Conservation (phyloP, 176 grass and related monocot species). For the Rhynchospora breviuscula region DNA sequence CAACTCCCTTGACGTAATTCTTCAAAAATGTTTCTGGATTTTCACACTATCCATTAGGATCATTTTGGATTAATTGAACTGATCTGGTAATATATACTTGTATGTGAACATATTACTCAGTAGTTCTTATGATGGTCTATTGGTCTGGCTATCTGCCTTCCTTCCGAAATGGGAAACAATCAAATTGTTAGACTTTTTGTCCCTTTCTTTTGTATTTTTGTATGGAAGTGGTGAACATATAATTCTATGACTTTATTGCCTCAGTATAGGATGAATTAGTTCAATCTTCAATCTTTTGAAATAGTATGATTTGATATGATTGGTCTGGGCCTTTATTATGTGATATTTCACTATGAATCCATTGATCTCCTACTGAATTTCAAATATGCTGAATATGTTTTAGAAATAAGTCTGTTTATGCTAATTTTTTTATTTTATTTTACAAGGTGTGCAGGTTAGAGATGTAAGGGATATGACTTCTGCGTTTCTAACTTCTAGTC, state of each 20-base stretch:
- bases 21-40: not conserved
- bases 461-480: not conserved
- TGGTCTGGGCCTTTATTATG: not conserved
- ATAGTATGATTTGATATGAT: not conserved
- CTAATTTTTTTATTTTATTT: constrained; percentile 4
- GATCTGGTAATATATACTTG: not conserved
- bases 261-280: not conserved
- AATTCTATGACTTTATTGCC: not conserved
- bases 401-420: not conserved
- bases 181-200: not conserved
- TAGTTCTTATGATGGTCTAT: not conserved
- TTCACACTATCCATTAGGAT: not conserved
- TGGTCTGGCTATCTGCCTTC: not conserved
- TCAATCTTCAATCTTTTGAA: not conserved
- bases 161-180: not conserved
- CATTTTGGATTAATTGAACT: constrained; percentile 3
- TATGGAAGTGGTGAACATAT: not conserved
- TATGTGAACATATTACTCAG: not conserved
- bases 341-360: not conserved
- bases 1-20: not conserved
- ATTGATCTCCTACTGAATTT: not conserved
- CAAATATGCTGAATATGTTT: not conserved
- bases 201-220: not conserved
- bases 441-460: constrained; percentile 18
- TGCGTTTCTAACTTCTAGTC: constrained; percentile 23